Evolutionary conservation across 768 basidiomycete genomes (phyloP).

Genomic region (Suillus decipiens): DNA sequence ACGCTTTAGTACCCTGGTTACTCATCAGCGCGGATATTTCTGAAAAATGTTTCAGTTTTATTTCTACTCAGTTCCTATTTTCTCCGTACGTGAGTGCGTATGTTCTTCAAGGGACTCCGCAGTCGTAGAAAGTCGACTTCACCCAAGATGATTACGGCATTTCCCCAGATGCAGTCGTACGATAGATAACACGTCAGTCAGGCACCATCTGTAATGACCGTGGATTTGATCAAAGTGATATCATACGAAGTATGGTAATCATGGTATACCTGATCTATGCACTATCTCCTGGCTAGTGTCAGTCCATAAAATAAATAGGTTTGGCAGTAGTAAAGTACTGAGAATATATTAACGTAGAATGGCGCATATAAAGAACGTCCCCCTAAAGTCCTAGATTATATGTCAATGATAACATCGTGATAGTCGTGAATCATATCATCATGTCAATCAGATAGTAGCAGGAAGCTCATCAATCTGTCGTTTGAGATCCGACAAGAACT

Average conservation of each 20-base stretch:
- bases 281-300: too few relatives aligned
- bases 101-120: too few relatives aligned
- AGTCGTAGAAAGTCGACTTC: too few relatives aligned
- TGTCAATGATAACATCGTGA: background rate
- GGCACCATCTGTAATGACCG: too few relatives aligned
- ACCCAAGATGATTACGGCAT: background rate
- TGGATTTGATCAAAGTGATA: too few relatives aligned
- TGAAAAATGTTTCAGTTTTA: background rate
- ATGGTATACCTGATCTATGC: too few relatives aligned
- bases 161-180: background rate
- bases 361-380: background rate
- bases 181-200: too few relatives aligned
- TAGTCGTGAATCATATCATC: background rate
- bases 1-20: background rate
- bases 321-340: background rate
- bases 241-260: too few relatives aligned
- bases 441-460: slow-evolving; percentile 38
- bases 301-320: too few relatives aligned
- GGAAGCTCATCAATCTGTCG: slow-evolving; percentile 55
- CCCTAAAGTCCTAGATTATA: background rate
- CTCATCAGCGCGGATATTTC: background rate
- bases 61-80: background rate
- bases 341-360: background rate
- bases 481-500: slow-evolving; percentile 56
- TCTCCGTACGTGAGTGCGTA: too few relatives aligned